Evolutionary conservation across 2,329 filamentous ascomycete species (phyloP).

Genomic region (Penicillium sp.): DNA sequence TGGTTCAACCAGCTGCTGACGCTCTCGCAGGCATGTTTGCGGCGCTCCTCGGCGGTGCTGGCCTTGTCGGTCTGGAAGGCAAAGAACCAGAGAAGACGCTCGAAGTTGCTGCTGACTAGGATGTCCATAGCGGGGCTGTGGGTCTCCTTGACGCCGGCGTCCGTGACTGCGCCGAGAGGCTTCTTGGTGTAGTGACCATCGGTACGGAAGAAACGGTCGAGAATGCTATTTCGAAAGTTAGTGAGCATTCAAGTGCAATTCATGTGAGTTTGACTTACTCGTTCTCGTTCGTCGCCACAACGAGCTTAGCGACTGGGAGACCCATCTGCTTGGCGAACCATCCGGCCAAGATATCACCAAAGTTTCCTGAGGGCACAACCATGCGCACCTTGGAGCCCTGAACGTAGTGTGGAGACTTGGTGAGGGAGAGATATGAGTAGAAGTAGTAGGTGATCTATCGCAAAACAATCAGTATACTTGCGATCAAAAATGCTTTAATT

Average conservation of each 20-base stretch:
- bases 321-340: constrained; percentile 94
- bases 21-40: constrained; percentile 68
- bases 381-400: constrained; percentile 70
- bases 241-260: background rate
- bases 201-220: constrained; percentile 92
- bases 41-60: constrained; percentile 51
- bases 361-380: constrained; percentile 94
- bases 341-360: constrained; percentile 86
- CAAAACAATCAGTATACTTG: background rate
- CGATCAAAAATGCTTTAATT: background rate
- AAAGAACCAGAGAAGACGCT: constrained; percentile 92
- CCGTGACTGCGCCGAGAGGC: constrained; percentile 49
- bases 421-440: constrained; percentile 86
- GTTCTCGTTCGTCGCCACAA: constrained; percentile 96
- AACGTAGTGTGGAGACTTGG: constrained; percentile 64
- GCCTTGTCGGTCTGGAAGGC: constrained; percentile 67
- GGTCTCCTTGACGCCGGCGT: constrained; percentile 83
- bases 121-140: constrained; percentile 98
- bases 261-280: constrained; percentile 44
- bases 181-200: constrained; percentile 85
- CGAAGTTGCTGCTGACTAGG: constrained; percentile 93
- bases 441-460: constrained; percentile 92
- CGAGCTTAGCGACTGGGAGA: constrained; percentile 82
- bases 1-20: constrained; percentile 79
- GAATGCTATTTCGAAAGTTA: constrained; percentile 63